Evolutionary conservation across 2,329 filamentous ascomycete species (phyloP).

Genomic region (Aspergillus arachidicola): DNA sequence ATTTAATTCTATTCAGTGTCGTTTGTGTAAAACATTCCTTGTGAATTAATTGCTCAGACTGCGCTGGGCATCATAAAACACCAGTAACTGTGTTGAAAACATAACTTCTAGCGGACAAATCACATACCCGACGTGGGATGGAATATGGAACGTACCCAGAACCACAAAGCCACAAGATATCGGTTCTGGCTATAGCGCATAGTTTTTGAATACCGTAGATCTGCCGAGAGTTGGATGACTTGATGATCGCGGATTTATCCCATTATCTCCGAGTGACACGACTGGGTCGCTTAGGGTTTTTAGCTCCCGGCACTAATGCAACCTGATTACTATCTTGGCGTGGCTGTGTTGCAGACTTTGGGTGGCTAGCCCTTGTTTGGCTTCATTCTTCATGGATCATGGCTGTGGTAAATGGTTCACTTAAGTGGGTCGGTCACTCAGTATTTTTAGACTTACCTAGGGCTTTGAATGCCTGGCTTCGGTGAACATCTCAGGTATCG

Average conservation of each 20-base stretch:
- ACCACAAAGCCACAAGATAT: neutral
- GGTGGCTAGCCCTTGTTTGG: neutral
- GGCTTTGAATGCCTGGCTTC: neutral
- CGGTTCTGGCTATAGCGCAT: neutral
- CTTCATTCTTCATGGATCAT: neutral
- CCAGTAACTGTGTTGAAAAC: accelerated
- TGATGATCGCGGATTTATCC: neutral
- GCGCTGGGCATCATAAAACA: neutral
- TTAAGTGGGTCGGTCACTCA: neutral
- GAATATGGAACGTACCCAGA: neutral
- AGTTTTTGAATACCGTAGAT: neutral
- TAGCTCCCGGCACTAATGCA: slow-evolving; percentile 12
- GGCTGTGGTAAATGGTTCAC: neutral
- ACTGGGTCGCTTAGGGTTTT: neutral
- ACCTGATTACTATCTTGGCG: slow-evolving; percentile 10
- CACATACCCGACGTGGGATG: neutral
- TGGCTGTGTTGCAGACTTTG: neutral
- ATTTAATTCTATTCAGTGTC: neutral
- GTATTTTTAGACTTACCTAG: neutral
- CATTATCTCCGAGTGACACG: neutral
- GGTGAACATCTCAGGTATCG: neutral
- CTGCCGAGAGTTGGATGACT: neutral
- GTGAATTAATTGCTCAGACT: no score
- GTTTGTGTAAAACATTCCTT: no score
- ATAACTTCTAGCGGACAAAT: neutral